Evolutionary conservation across 2,329 filamentous ascomycete genomes (phyloP), one percentile per base, ranked within the genome.

Genomic region (Xylariaceae sp.): DNA sequence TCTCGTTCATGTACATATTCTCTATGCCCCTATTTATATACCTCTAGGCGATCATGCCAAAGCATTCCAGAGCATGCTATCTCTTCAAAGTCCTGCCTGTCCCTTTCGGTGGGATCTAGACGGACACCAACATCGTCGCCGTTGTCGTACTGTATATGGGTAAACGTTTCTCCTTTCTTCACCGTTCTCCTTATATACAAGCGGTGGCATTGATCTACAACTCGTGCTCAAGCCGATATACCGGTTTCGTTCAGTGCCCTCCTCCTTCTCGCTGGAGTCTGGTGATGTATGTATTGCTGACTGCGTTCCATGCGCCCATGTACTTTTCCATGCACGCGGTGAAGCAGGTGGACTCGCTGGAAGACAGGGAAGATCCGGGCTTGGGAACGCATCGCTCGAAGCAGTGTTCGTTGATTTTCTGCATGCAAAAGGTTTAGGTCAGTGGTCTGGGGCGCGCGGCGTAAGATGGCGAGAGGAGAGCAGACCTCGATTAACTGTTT

Each of bases 301-400:
- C 84, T 57, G 80, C 75, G 73, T 91, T 91, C 89, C 89, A 93
- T 11, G 87, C 81, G 31, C 79, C 74, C 78, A 92, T 89, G 77
- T 92, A 93, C 72, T 92, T 92, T 64, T 92, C 88, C 83, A 91
- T 89, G 76, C 89, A 93, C 55, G 80, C 77, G 17, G 81, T 88
- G 66, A 89, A 79, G 75, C 89, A 93, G 18, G 80, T 77, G 66
- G 83, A 77, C 70, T 93, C 89, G 71, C 79, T 72, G 71, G 78
- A 81, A 45, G 84, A 86, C 50, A 92, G 73, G 48, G 82, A 83
- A 45, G 77, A 70, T 52, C 87, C 85, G 48, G 89, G 86, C 65
- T 86, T 84, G 45, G 87, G 78, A 14, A 92, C 75, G 71, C 89
- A 93, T 69, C 84, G 85, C 43, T 89, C 82, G 75, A 90, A 93